phyloP scores from a whole-genome alignment of 2,329 filamentous ascomycete genomes.

The Atkinsonella hypoxylon region DNA sequence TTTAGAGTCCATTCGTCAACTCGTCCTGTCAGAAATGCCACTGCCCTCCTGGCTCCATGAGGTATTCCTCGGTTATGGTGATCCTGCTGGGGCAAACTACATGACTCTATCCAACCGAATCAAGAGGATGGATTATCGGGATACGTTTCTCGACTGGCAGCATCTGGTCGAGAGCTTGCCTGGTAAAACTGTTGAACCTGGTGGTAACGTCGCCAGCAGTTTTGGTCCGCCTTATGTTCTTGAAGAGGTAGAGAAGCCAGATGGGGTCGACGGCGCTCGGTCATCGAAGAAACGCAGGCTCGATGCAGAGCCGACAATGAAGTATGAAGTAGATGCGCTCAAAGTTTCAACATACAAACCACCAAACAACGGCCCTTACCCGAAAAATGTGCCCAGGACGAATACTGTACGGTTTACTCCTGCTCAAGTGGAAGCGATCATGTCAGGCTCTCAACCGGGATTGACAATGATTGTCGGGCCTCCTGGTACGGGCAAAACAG shows the following conservation, averaged over 20 bases:
- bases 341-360: constrained; percentile 85
- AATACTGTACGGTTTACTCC: constrained; percentile 85
- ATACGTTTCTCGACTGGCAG: constrained; percentile 93
- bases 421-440: constrained; percentile 82
- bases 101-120: constrained; percentile 69
- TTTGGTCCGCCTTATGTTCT: constrained; percentile 85
- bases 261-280: constrained; percentile 39
- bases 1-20: constrained; percentile 77
- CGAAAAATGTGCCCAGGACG: constrained; percentile 66
- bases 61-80: constrained; percentile 94
- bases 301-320: constrained; percentile 56
- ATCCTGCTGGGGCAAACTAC: constrained; percentile 79
- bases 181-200: constrained; percentile 74
- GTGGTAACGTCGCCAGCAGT: constrained; percentile 55
- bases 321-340: constrained; percentile 53
- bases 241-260: constrained; percentile 47
- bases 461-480: constrained; percentile 90
- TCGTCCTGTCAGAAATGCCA: constrained; percentile 74
- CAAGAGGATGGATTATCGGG: constrained; percentile 73
- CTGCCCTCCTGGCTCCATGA: constrained; percentile 90
- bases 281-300: constrained; percentile 79
- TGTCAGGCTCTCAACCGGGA: constrained; percentile 87
- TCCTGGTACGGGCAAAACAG: constrained; percentile 96
- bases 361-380: constrained; percentile 81
- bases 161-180: constrained; percentile 83